These are phyloP conservation scores for Cyclostephanos tholiformis DNA, from an alignment of 108 stramenopile species.

Conservation along the genomic window DNA sequence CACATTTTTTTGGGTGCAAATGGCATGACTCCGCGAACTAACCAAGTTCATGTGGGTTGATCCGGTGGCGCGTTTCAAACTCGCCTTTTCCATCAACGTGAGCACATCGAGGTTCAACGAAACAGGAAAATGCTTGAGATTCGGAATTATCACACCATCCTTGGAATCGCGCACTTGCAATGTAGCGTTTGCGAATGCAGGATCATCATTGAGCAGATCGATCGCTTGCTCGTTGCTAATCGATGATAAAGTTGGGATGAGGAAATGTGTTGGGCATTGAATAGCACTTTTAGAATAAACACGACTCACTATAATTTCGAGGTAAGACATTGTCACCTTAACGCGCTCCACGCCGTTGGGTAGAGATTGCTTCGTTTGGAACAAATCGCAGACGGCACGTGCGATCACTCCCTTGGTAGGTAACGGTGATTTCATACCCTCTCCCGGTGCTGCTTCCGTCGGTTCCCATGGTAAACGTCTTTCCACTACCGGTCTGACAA, in stretches of 20 bases:
- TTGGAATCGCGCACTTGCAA: conserved; percentile 58
- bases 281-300: conserved; percentile 9
- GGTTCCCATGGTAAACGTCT: conserved; percentile 80
- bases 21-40: conserved; percentile 89
- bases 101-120: conserved; percentile 55
- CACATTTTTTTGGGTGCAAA: conserved; percentile 86
- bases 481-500: conserved; percentile 93
- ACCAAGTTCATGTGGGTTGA: conserved; percentile 92
- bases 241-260: conserved; percentile 88
- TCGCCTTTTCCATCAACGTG: conserved; percentile 69
- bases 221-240: conserved; percentile 58
- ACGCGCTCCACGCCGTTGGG: conserved; percentile 30
- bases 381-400: conserved; percentile 61
- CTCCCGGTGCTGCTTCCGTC: neutral
- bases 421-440: neutral
- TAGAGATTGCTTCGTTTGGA: conserved; percentile 24
- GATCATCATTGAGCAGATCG: conserved; percentile 52
- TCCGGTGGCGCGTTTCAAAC: conserved; percentile 65
- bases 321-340: conserved; percentile 64
- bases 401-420: conserved; percentile 60
- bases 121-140: conserved; percentile 57
- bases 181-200: conserved; percentile 17
- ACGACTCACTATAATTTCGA: conserved; percentile 55
- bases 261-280: no score
- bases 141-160: conserved; percentile 73